A percentile compares a stretch with the other conserved stretches of the same genome.
Conservation (phyloP, 768 basidiomycete genomes). For the Postia placenta region DNA sequence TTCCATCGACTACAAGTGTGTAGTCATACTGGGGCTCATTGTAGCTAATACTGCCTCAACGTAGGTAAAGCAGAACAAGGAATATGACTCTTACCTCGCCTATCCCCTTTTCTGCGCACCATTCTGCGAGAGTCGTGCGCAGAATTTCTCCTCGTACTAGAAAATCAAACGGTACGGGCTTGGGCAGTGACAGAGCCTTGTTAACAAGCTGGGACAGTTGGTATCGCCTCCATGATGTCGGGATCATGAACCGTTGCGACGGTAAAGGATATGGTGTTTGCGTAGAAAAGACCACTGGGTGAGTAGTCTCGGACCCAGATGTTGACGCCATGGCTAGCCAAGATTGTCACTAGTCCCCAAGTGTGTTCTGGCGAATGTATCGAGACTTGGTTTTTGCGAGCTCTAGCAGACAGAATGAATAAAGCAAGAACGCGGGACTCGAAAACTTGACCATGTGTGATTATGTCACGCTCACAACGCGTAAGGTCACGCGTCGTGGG, state of each 20-base stretch:
- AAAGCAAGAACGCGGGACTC: background rate
- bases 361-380: no score
- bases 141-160: constrained; percentile 80
- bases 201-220: constrained; percentile 97
- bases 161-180: constrained; percentile 90
- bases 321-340: constrained; percentile 4
- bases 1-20: no score
- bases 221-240: constrained; percentile 85
- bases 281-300: constrained; percentile 70
- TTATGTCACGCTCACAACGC: background rate
- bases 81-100: constrained; percentile 57
- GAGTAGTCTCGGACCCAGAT: constrained; percentile 24
- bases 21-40: no score
- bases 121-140: constrained; percentile 62
- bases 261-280: constrained; percentile 70
- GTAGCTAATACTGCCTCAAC: no score
- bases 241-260: constrained; percentile 89
- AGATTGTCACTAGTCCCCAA: no score
- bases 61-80: no score
- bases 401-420: background rate
- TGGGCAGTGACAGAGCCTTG: constrained; percentile 73
- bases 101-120: constrained; percentile 63
- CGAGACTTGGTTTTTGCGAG: no score
- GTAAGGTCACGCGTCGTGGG: background rate
- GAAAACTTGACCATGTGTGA: background rate